Base-by-base conservation (phyloP, 331 rosid genomes). In the Telfairia occidentalis region DNA sequence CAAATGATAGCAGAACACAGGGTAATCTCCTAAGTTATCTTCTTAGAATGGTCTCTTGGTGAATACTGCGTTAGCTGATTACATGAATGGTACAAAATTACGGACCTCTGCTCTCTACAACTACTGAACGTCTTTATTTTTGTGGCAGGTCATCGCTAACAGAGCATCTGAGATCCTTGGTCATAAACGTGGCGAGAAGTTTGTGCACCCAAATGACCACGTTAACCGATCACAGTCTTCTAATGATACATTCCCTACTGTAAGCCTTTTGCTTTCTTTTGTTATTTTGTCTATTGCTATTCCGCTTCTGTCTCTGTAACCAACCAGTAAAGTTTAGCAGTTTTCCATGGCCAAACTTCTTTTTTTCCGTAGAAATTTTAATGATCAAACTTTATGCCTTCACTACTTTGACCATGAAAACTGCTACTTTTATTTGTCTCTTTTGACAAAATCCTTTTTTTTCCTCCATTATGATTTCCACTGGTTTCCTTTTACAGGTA, bases 81-180 rank as follows among this genome's bases (percentile, higher is more conserved):
- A 1, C 5, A 16, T 16, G 29, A 71, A 71, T 71, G 76, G 29
- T 71, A 48, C 42, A 12, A 7, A 77, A 49, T 30, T 37, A 28
- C 12, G 7, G n/a, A 45, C 16, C 30, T 59, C 26, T 13, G 7
- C 32, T 30, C 15, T 57, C 19, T 30, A 21, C 32, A 7, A 42
- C 43, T 50, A 15, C 19, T 45, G 40, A 40, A 46, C 18, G 16
- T 24, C 18, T 60, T 60, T 42, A 46, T 64, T 45, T 46, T 24
- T 78, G 76, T 72, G 42, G 29, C 83, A 92, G 99, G 99, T 92
- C 73, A 95, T 92, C 83, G 96, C 99, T 28, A 95, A 95, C 76
- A 85, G 99, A 83, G 99, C 99, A 3, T 89, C 96, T 35, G 99
- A 95, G 89, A 89, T 95, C 83, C 93, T 95, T 74, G 99, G 99